Conservation (phyloP, 2,329 filamentous ascomycete species). For the Colletotrichum sp. region DNA sequence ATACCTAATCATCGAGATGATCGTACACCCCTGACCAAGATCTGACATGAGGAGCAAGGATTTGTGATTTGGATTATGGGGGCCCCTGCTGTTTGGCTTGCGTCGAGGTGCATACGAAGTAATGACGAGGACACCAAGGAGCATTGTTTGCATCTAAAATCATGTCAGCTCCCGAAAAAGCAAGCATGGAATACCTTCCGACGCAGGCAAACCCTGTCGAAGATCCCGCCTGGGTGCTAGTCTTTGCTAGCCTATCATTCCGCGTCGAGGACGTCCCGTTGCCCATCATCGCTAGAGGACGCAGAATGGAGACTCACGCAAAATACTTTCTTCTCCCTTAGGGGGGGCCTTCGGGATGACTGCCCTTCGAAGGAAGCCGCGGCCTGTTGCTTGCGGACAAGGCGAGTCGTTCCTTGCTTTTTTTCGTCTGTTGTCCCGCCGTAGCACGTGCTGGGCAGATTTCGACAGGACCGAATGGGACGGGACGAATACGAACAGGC, state of each 20-base stretch:
- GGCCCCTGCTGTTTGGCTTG: neutral
- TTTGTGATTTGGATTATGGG: neutral
- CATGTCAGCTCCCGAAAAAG: conserved; percentile 16
- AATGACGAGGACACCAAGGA: conserved; percentile 4
- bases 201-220: neutral
- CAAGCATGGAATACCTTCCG: neutral
- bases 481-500: neutral
- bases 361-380: neutral
- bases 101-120: neutral
- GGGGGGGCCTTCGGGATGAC: neutral
- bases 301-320: neutral
- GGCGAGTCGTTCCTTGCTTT: neutral
- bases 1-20: neutral
- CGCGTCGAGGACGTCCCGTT: neutral
- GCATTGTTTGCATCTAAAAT: conserved; percentile 1
- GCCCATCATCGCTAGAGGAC: neutral
- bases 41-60: neutral
- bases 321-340: conserved; percentile 3
- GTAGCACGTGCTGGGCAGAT: neutral
- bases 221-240: neutral
- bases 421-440: neutral
- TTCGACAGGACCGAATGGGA: neutral
- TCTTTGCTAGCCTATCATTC: neutral
- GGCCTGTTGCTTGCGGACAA: neutral
- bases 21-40: neutral